Percentiles rank a stretch among this genome's conserved stretches.
These are phyloP conservation scores for Cryphonectria parasitica DNA, from an alignment of 2,329 filamentous ascomycete species.

Conservation along the genomic window DNA sequence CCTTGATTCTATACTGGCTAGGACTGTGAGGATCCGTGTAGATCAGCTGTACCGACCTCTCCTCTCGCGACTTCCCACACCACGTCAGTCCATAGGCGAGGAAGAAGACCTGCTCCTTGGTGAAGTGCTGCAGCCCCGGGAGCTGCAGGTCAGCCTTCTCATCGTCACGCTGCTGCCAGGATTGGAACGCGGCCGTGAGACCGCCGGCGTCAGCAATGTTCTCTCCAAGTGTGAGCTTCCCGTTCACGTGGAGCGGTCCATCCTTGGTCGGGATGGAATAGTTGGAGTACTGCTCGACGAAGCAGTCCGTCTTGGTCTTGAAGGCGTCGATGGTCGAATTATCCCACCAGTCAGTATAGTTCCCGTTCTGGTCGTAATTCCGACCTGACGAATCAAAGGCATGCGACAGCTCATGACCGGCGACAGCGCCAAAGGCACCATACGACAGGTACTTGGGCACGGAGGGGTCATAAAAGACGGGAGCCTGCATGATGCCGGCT, in stretches of 20 bases:
- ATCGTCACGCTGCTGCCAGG: slow-evolving; percentile 64
- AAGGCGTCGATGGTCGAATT: slow-evolving; percentile 62
- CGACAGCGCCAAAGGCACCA: slow-evolving; percentile 69
- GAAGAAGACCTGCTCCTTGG: slow-evolving; percentile 72
- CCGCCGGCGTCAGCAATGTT: slow-evolving; percentile 75
- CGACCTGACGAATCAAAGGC: slow-evolving; percentile 70
- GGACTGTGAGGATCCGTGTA: slow-evolving; percentile 70
- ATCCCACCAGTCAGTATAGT: slow-evolving; percentile 70
- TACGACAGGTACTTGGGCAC: slow-evolving; percentile 69
- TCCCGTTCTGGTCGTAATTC: slow-evolving; percentile 67
- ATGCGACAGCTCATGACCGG: slow-evolving; percentile 72
- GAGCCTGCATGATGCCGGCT: slow-evolving; percentile 71
- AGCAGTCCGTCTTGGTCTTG: slow-evolving; percentile 63
- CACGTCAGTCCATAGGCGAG: slow-evolving; percentile 67
- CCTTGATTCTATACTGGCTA: slow-evolving; percentile 61
- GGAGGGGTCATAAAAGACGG: slow-evolving; percentile 62
- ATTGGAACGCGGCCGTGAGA: slow-evolving; percentile 63
- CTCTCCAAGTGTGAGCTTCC: slow-evolving; percentile 66
- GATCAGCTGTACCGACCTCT: slow-evolving; percentile 59
- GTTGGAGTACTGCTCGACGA: slow-evolving; percentile 68
- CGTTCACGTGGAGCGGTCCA: slow-evolving; percentile 64
- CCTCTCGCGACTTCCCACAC: slow-evolving; percentile 67
- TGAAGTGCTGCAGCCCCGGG: slow-evolving; percentile 64
- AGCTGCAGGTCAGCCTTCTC: slow-evolving; percentile 56
- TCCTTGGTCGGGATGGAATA: slow-evolving; percentile 62